Percentiles rank a stretch among this genome's conserved stretches.
phyloP scores from a whole-genome alignment of 106 monocot genomes.

The Vanilla planifolia region DNA sequence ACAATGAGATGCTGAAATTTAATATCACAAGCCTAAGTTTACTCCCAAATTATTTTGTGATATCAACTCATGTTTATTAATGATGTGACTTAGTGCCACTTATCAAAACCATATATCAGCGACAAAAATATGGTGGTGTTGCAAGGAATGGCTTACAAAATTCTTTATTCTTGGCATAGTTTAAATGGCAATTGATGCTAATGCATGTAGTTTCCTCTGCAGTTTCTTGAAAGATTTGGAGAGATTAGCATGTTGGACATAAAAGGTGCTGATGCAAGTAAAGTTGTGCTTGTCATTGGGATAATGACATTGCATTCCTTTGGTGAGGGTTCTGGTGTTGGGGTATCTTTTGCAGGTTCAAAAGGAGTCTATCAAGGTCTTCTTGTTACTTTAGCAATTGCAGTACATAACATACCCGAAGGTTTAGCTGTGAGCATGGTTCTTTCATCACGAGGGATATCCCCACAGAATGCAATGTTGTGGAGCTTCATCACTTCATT shows the following conservation, averaged over 20 bases:
- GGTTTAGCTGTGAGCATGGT: conserved; percentile 99
- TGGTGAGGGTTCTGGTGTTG: conserved; percentile 98
- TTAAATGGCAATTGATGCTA: neutral
- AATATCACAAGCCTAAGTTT: neutral
- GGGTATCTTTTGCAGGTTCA: conserved; percentile 93
- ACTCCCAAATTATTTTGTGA: conserved; percentile 7
- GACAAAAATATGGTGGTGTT: too few relatives aligned
- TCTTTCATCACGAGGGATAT: conserved; percentile 87
- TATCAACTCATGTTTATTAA: neutral
- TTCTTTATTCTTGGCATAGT: neutral
- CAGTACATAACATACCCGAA: conserved; percentile 98
- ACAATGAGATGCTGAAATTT: too few relatives aligned
- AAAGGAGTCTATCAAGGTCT: conserved; percentile 94
- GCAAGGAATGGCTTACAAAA: too few relatives aligned
- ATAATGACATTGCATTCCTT: conserved; percentile 99
- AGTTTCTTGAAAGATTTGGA: conserved; percentile 81
- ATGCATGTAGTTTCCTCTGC: neutral
- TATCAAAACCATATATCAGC: too few relatives aligned
- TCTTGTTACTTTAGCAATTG: conserved; percentile 89
- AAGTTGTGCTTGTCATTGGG: conserved; percentile 87
- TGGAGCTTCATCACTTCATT: conserved; percentile 99
- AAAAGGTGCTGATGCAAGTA: conserved; percentile 97
- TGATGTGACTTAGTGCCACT: neutral
- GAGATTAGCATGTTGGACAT: conserved; percentile 99
- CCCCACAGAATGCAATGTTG: conserved; percentile 92